A percentile compares a stretch with the other conserved stretches of the same genome.
These are phyloP conservation scores for Pseudocercospora cruenta DNA, from an alignment of 2,329 filamentous ascomycete species.

Conservation along the genomic window DNA sequence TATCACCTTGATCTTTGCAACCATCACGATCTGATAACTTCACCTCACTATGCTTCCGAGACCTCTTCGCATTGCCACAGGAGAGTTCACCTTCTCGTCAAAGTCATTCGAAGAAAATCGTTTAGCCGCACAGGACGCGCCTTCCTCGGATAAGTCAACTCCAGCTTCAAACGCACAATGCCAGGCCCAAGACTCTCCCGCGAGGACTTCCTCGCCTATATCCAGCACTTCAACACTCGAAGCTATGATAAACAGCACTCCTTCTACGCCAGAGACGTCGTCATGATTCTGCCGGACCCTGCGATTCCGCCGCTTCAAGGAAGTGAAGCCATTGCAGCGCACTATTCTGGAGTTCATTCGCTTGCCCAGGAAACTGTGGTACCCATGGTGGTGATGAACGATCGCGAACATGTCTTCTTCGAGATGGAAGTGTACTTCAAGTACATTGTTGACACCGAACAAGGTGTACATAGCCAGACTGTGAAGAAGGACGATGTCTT, in stretches of 20 bases:
- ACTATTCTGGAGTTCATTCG: constrained; percentile 16
- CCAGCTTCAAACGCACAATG: neutral
- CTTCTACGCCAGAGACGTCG: constrained; percentile 12
- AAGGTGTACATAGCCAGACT: constrained; percentile 15
- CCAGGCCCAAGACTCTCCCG: constrained; percentile 5
- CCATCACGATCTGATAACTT: neutral
- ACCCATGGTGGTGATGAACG: constrained; percentile 16
- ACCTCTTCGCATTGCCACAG: neutral
- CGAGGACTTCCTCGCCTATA: constrained; percentile 13
- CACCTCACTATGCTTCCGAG: neutral
- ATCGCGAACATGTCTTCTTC: constrained; percentile 17
- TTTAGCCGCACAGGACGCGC: neutral
- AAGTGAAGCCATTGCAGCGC: constrained; percentile 10
- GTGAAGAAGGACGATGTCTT: constrained; percentile 17
- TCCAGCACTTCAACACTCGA: constrained; percentile 18
- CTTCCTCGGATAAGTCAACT: neutral
- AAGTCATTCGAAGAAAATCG: neutral
- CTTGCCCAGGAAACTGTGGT: constrained; percentile 15
- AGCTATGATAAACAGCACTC: constrained; percentile 17
- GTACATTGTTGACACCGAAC: constrained; percentile 11
- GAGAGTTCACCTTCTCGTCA: neutral
- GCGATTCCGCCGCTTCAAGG: constrained; percentile 8
- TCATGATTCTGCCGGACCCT: constrained; percentile 17
- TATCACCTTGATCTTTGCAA: neutral
- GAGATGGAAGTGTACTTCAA: constrained; percentile 18